A percentile compares a stretch with the other conserved stretches of the same genome.
These are phyloP conservation scores for Prunus davidiana DNA, from an alignment of 306 rosid species.

Conservation along the genomic window DNA sequence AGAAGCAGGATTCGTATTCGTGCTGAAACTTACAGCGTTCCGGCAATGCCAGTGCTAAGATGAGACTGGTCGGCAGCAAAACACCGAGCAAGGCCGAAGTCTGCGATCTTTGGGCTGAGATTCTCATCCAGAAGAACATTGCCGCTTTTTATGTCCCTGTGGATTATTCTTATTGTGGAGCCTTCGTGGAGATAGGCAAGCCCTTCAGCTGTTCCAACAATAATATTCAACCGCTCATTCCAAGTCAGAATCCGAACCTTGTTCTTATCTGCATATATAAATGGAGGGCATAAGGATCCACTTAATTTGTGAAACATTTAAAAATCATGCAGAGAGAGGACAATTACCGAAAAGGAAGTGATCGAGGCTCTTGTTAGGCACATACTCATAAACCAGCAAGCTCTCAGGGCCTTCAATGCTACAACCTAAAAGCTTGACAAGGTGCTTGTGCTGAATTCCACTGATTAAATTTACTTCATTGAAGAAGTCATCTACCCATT, in stretches of 20 bases:
- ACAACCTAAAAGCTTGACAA: slow-evolving; percentile 77
- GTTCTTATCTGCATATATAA: slow-evolving; percentile 48
- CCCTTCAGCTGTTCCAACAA: slow-evolving; percentile 83
- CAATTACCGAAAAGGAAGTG: slow-evolving; percentile 68
- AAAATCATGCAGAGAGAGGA: slow-evolving; percentile 5
- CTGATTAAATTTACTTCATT: slow-evolving; percentile 83
- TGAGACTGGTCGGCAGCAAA: slow-evolving; percentile 68
- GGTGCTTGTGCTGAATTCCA: slow-evolving; percentile 77
- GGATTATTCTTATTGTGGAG: slow-evolving; percentile 58
- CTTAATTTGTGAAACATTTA: background rate
- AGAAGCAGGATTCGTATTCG: too few relatives aligned
- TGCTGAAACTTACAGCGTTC: slow-evolving; percentile 70
- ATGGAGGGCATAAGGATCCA: background rate
- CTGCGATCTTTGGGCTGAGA: slow-evolving; percentile 76
- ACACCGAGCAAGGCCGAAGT: slow-evolving; percentile 86
- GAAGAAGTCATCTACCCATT: slow-evolving; percentile 96
- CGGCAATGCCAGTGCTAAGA: slow-evolving; percentile 89
- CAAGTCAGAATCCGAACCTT: slow-evolving; percentile 60
- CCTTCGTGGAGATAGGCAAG: slow-evolving; percentile 87
- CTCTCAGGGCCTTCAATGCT: slow-evolving; percentile 99
- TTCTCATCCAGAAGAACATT: slow-evolving; percentile 81
- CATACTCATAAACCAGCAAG: slow-evolving; percentile 74
- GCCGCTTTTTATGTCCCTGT: slow-evolving; percentile 89
- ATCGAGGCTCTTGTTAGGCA: slow-evolving; percentile 68
- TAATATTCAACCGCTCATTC: slow-evolving; percentile 61